Percentiles rank a stretch among this genome's conserved stretches.
Conservation (phyloP, 345 rosid species). For the Ricinus communis region DNA sequence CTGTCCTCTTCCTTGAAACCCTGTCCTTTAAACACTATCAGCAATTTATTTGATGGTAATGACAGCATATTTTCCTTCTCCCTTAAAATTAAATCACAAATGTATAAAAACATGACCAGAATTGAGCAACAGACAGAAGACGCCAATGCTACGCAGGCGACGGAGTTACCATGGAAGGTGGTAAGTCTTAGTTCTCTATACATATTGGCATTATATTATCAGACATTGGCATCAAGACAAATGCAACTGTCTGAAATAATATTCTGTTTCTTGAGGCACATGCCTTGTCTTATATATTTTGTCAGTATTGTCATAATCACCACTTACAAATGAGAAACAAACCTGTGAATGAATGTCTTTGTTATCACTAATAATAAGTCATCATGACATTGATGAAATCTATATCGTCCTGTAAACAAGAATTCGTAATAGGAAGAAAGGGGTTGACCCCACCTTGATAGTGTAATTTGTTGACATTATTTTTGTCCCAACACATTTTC, state of each 20-base stretch:
- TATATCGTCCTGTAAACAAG: not conserved
- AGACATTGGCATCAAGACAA: not conserved
- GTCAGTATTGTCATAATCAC: not conserved
- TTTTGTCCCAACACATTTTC: not conserved
- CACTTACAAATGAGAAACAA: not conserved
- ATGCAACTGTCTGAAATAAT: not conserved
- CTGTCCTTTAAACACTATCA: not conserved
- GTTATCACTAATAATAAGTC: not conserved
- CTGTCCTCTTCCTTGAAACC: not conserved
- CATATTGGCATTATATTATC: not conserved
- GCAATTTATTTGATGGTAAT: not conserved
- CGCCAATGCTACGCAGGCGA: too few relatives aligned
- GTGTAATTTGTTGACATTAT: not conserved
- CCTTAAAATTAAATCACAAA: too few relatives aligned
- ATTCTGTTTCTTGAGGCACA: not conserved
- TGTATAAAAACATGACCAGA: too few relatives aligned
- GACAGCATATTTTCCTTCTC: too few relatives aligned
- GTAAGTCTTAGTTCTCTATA: not conserved
- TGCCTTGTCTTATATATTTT: slow-evolving; percentile 3
- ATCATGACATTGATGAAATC: not conserved
- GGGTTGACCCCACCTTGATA: not conserved
- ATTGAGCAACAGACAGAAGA: too few relatives aligned
- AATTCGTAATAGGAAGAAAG: too few relatives aligned
- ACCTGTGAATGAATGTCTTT: not conserved
- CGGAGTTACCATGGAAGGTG: not conserved